phyloP scores from a whole-genome alignment of 2,329 filamentous ascomycete species.

The Cytospora piceae region DNA sequence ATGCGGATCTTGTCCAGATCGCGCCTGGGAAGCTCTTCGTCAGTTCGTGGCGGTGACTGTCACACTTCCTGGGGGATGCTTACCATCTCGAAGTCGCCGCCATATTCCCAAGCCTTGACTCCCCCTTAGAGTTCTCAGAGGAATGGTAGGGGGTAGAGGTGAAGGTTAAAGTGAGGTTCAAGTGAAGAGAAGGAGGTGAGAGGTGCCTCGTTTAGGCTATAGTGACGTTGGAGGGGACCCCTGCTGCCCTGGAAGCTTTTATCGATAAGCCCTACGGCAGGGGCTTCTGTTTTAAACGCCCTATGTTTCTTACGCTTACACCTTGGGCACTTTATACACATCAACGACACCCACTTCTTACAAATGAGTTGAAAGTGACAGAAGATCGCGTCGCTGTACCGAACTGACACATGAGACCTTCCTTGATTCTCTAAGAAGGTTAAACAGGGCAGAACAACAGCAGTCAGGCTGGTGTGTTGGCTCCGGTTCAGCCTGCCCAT shows the following conservation, averaged over 20 bases:
- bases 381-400: neutral
- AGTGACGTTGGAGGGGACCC: slow-evolving; percentile 18
- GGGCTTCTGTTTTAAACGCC: slow-evolving; percentile 2
- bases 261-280: slow-evolving; percentile 27
- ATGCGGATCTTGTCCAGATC: slow-evolving; percentile 82
- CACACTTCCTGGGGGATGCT: slow-evolving; percentile 19
- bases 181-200: neutral
- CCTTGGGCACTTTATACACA: neutral
- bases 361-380: neutral
- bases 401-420: neutral
- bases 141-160: neutral
- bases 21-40: slow-evolving; percentile 59
- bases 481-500: neutral
- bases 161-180: neutral
- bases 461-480: neutral
- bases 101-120: slow-evolving; percentile 8
- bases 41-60: neutral
- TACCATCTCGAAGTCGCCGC: slow-evolving; percentile 40
- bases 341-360: neutral
- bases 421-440: neutral
- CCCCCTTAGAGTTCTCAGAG: neutral
- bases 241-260: slow-evolving; percentile 24
- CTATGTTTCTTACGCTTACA: neutral
- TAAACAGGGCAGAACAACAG: neutral
- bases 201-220: slow-evolving; percentile 6